A percentile compares a stretch with the other conserved stretches of the same genome.
Evolutionary conservation across 176 grass and related monocot species (phyloP).

Genomic region (Coix lacrymajobi): DNA sequence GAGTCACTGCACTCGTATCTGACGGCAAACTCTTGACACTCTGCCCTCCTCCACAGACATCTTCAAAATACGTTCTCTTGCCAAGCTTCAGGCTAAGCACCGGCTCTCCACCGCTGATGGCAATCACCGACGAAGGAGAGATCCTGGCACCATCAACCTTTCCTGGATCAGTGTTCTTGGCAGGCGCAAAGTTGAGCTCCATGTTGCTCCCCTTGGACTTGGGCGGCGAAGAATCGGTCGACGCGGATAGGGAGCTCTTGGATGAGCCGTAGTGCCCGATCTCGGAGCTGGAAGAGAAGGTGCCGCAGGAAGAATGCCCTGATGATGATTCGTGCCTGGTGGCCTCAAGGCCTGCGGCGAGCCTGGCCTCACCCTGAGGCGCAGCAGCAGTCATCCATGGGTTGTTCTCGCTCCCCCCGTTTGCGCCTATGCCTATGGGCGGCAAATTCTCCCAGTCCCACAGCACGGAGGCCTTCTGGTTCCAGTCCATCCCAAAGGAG

Average conservation of each 20-base stretch:
- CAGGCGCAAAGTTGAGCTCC: slow-evolving; percentile 39
- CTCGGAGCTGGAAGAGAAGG: slow-evolving; percentile 46
- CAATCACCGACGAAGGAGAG: slow-evolving; percentile 21
- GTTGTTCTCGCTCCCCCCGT: neutral
- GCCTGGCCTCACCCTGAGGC: slow-evolving; percentile 14
- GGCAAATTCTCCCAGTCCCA: slow-evolving; percentile 56
- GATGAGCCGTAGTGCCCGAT: slow-evolving; percentile 48
- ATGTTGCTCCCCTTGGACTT: slow-evolving; percentile 21
- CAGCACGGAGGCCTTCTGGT: slow-evolving; percentile 30
- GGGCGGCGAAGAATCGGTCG: slow-evolving; percentile 36
- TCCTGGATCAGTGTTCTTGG: slow-evolving; percentile 1
- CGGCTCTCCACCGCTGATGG: slow-evolving; percentile 32
- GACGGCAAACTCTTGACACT: slow-evolving; percentile 27
- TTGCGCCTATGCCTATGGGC: slow-evolving; percentile 4
- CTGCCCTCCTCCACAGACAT: slow-evolving; percentile 37
- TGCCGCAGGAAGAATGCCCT: slow-evolving; percentile 26
- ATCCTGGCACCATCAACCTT: slow-evolving; percentile 27
- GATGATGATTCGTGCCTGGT: slow-evolving; percentile 25
- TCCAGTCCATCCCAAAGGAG: slow-evolving; percentile 61
- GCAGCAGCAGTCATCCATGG: slow-evolving; percentile 21
- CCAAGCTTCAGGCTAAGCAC: slow-evolving; percentile 59
- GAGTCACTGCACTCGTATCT: neutral
- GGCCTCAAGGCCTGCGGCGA: slow-evolving; percentile 1
- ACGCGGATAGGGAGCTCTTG: slow-evolving; percentile 43
- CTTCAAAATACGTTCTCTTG: slow-evolving; percentile 64